phyloP scores from a whole-genome alignment of 176 grass and related monocot genomes.

The Aegilops longissima region DNA sequence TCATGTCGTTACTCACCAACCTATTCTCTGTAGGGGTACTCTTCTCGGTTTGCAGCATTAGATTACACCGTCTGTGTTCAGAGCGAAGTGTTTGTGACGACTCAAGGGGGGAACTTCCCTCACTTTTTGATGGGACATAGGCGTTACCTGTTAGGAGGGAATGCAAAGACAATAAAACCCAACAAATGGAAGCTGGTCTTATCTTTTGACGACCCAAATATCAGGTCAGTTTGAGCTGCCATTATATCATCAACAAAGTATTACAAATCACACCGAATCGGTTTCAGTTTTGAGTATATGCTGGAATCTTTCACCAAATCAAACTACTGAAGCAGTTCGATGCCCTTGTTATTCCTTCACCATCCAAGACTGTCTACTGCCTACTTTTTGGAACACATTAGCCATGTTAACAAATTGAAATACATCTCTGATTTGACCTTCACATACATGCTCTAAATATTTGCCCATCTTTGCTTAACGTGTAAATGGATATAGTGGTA shows the following conservation, averaged over 20 bases:
- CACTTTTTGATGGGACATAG: slow-evolving; percentile 93
- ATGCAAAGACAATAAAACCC: slow-evolving; percentile 86
- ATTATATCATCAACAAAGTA: background rate
- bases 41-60: slow-evolving; percentile 74
- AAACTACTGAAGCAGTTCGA: background rate
- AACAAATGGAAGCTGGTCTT: slow-evolving; percentile 86
- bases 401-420: background rate
- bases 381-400: background rate
- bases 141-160: slow-evolving; percentile 72
- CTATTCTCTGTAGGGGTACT: slow-evolving; percentile 61
- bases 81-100: slow-evolving; percentile 91
- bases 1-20: slow-evolving; percentile 1
- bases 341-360: background rate
- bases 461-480: background rate
- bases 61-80: slow-evolving; percentile 74
- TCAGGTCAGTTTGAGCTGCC: slow-evolving; percentile 56
- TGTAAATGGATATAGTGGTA: background rate
- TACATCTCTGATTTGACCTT: background rate
- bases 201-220: slow-evolving; percentile 73
- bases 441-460: background rate
- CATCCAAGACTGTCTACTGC: background rate
- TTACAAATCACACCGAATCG: background rate
- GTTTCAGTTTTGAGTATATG: background rate
- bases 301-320: slow-evolving; percentile 4
- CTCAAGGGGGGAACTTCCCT: slow-evolving; percentile 95